Evolutionary conservation across 768 basidiomycete species (phyloP).

Genomic region (Hericium rajendrae): DNA sequence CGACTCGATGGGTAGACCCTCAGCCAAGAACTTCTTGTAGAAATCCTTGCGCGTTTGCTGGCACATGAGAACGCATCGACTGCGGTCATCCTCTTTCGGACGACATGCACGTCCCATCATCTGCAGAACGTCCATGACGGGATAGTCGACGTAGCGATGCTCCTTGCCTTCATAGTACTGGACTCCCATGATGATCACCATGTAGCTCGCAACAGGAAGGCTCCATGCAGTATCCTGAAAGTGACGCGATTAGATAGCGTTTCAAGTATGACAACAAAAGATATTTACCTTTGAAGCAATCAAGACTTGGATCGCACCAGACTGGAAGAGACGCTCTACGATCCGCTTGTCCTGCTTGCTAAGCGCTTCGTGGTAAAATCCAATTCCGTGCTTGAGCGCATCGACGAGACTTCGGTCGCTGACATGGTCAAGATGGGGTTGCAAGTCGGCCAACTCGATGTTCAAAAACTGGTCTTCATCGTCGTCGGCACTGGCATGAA

Average conservation of each 20-base stretch:
- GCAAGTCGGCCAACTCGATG: conserved; percentile 71
- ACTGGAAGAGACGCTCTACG: conserved; percentile 85
- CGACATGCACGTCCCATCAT: conserved; percentile 99
- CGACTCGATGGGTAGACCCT: conserved; percentile 96
- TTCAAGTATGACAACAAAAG: not conserved
- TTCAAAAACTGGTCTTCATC: conserved; percentile 83
- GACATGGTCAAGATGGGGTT: conserved; percentile 82
- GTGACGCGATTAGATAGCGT: not conserved
- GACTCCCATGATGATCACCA: conserved; percentile 99
- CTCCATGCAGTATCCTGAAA: conserved; percentile 91
- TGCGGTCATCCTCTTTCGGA: conserved; percentile 77
- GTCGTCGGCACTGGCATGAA: conserved; percentile 83
- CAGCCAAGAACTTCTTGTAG: conserved; percentile 95
- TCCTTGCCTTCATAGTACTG: conserved; percentile 96
- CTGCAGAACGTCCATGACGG: conserved; percentile 95
- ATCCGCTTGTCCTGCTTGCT: conserved; percentile 89
- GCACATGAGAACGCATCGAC: conserved; percentile 93
- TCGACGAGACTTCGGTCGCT: conserved; percentile 68
- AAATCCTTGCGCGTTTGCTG: conserved; percentile 98
- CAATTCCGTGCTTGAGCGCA: conserved; percentile 81
- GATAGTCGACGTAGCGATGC: conserved; percentile 96
- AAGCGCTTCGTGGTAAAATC: conserved; percentile 92
- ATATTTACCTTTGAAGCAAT: conserved; percentile 79
- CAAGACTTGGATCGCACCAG: conserved; percentile 90
- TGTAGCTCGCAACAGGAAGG: conserved; percentile 86